Evolutionary conservation across 495 filamentous ascomycete species (phyloP), one percentile per base, ranked within the genome.

Genomic region (Massariosphaeria phaeospora): DNA sequence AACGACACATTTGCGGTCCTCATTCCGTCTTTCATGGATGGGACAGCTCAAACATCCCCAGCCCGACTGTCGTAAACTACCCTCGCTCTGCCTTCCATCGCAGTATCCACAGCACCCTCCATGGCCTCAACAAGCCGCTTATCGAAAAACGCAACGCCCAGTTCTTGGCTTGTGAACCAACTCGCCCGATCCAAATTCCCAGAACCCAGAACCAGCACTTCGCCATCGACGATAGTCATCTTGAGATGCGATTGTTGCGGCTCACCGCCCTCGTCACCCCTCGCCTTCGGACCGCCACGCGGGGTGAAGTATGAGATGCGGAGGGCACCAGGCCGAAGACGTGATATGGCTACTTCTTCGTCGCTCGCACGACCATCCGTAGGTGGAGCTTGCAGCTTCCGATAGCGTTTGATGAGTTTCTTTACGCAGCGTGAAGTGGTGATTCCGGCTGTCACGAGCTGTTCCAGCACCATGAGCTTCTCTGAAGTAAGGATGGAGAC

Each of bases 151-250:
- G 83, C 73, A 18, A 90, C 69, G 23, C 84, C 84, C n/a, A 88
- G 69, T 68, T 90, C 86, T 68, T 88, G 85, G 58, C 81, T 84
- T 10, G 85, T 88, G 59, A 74, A 87, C 82, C 83, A 88, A 62
- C 82, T 86, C 15, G 86, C 84, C 0, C 85, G 74, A 68, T 90
- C 86, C 74, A 84, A 76, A 61, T 90, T 90, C 25, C 83, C 85
- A 52, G 83, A 87, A 1, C 86, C 86, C 10, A 89, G 70, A 6
- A 90, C 72, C 12, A 76, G 70, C 24, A 78, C 74, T 48, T 76
- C 67, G 5, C 65, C 69, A 66, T 90, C 86, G 4, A 88, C 72
- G 23, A 86, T 69, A 12, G 75, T 77, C 31, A 85, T 68, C 62
- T 89, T 90, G 24, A 89, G 67, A 67, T 90, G 86, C n/a, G 76